Evolutionary conservation across 164 flowering plant genomes (phyloP).

Genomic region (Aristolochia contorta): DNA sequence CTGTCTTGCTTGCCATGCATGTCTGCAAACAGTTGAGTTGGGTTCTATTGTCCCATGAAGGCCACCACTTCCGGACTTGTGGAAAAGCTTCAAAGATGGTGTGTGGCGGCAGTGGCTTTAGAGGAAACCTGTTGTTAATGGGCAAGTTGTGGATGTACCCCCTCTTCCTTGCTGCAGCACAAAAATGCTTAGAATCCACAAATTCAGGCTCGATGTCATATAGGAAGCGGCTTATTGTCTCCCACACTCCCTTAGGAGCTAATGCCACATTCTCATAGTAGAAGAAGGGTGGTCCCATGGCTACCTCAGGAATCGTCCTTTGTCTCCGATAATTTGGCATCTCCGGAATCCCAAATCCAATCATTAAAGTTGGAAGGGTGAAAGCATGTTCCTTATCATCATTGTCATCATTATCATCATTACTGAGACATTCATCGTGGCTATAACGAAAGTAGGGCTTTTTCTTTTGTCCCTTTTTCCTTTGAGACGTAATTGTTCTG

Average conservation of each 20-base stretch:
- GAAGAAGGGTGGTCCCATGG: slow-evolving; percentile 76
- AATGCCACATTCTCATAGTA: slow-evolving; percentile 92
- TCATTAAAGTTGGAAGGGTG: slow-evolving; percentile 6
- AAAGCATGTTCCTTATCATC: not conserved
- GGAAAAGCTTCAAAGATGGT: slow-evolving; percentile 80
- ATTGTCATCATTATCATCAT: slow-evolving; percentile 1
- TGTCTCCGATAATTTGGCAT: slow-evolving; percentile 9
- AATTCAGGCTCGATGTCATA: slow-evolving; percentile 83
- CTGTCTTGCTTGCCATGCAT: slow-evolving; percentile 58
- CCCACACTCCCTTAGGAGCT: slow-evolving; percentile 90
- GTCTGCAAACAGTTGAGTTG: slow-evolving; percentile 80
- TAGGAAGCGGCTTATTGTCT: slow-evolving; percentile 56
- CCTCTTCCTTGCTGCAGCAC: slow-evolving; percentile 83
- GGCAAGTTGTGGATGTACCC: slow-evolving; percentile 94
- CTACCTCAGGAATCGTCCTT: slow-evolving; percentile 55
- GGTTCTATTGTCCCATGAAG: slow-evolving; percentile 72
- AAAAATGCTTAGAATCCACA: slow-evolving; percentile 77
- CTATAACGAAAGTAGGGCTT: not conserved
- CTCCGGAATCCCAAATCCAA: slow-evolving; percentile 30
- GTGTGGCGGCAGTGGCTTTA: slow-evolving; percentile 58
- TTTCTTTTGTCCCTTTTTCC: not conserved
- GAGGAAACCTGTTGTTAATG: slow-evolving; percentile 48
- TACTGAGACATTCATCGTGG: slow-evolving; percentile 8
- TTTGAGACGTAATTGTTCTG: not conserved
- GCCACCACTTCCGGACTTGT: slow-evolving; percentile 79